These are phyloP conservation scores for Lactifluus pinguis DNA, from an alignment of 768 basidiomycete genomes.

Conservation along the genomic window DNA sequence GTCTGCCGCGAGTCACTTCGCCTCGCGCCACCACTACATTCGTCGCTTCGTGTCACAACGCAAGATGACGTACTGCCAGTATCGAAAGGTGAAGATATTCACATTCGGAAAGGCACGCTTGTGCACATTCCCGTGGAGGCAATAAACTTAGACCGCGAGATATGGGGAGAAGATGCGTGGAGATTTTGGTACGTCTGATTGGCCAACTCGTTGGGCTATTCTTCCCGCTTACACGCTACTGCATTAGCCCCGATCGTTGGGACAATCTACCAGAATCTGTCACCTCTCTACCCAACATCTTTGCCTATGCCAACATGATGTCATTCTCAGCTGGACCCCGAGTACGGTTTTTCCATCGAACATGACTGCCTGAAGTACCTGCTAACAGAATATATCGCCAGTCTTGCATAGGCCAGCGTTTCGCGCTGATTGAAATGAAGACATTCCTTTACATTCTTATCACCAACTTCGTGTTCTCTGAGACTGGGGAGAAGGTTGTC, in stretches of 20 bases:
- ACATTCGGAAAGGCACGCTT: constrained; percentile 57
- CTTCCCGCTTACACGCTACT: background rate
- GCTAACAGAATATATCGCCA: constrained; percentile 23
- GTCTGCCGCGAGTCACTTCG: constrained; percentile 69
- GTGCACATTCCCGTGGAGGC: constrained; percentile 75
- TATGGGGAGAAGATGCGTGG: constrained; percentile 82
- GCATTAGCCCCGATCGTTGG: constrained; percentile 70
- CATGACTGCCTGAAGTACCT: background rate
- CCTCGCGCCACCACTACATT: constrained; percentile 74
- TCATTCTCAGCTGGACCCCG: constrained; percentile 78
- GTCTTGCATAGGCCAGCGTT: constrained; percentile 79
- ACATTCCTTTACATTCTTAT: constrained; percentile 62
- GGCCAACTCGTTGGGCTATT: background rate
- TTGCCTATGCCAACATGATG: constrained; percentile 54
- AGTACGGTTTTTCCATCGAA: constrained; percentile 35
- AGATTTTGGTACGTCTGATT: constrained; percentile 50
- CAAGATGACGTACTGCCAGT: constrained; percentile 73
- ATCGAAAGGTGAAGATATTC: constrained; percentile 38
- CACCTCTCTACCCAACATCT: constrained; percentile 47
- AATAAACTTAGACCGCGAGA: constrained; percentile 64
- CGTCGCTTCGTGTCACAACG: constrained; percentile 69
- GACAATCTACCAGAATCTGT: constrained; percentile 65
- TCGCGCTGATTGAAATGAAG: constrained; percentile 81
- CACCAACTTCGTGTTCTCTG: constrained; percentile 63
- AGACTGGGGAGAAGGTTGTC: constrained; percentile 70